Conservation (phyloP, 2,329 filamentous ascomycete species). For the Zymoseptoria tritici region DNA sequence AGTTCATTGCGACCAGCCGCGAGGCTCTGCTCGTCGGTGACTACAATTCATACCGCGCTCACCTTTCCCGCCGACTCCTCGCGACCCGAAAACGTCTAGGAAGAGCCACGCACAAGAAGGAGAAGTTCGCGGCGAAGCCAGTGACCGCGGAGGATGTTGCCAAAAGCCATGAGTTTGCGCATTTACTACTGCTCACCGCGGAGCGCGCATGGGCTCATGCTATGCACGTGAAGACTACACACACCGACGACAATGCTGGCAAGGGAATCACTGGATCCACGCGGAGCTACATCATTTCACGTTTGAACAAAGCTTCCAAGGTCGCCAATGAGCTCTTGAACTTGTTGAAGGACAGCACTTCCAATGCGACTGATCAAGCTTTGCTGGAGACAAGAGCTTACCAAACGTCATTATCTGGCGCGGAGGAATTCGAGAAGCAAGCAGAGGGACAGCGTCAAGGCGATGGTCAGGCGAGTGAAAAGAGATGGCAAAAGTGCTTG, state of each 20-base stretch:
- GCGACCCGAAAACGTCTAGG: constrained; percentile 79
- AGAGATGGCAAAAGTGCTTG: constrained; percentile 71
- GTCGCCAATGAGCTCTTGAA: constrained; percentile 61
- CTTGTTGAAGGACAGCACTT: constrained; percentile 57
- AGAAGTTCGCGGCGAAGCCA: constrained; percentile 70
- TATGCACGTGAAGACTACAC: constrained; percentile 83
- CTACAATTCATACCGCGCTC: constrained; percentile 74
- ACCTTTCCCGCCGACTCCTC: constrained; percentile 72
- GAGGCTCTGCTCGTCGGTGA: constrained; percentile 84
- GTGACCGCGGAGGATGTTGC: constrained; percentile 70
- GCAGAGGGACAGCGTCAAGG: constrained; percentile 36
- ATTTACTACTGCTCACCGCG: constrained; percentile 74
- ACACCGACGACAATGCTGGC: constrained; percentile 63
- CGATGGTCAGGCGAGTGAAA: constrained; percentile 28
- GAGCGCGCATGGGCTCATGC: constrained; percentile 94
- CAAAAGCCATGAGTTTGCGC: constrained; percentile 67
- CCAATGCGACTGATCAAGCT: constrained; percentile 61
- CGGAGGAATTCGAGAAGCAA: constrained; percentile 77
- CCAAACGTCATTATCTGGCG: constrained; percentile 65
- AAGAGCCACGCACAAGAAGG: constrained; percentile 73
- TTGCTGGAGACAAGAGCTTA: constrained; percentile 84
- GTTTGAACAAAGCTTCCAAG: constrained; percentile 70
- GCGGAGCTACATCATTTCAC: constrained; percentile 80
- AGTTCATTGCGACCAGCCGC: constrained; percentile 68
- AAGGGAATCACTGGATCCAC: constrained; percentile 72